A percentile compares a stretch with the other conserved stretches of the same genome.
phyloP scores from a whole-genome alignment of 768 basidiomycete species.

The Pleurotus ostreatus region DNA sequence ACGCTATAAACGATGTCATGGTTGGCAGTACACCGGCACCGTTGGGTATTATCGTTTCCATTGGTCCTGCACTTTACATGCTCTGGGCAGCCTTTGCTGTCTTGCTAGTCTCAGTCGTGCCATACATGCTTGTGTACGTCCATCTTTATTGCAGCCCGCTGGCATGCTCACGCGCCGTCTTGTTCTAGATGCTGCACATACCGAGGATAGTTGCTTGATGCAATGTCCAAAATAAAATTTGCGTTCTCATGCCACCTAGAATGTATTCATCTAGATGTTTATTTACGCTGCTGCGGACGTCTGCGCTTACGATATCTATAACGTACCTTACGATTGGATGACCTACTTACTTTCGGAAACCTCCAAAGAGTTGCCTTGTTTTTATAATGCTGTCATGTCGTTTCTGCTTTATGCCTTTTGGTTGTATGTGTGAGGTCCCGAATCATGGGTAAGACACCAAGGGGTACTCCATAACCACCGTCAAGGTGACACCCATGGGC shows the following conservation, averaged over 20 bases:
- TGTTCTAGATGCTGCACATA: constrained; percentile 69
- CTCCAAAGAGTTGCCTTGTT: too few species aligned
- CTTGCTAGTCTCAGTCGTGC: constrained; percentile 60
- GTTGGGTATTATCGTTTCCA: constrained; percentile 61
- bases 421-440: too few species aligned
- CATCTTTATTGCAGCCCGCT: background rate
- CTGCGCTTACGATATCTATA: constrained; percentile 3
- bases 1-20: constrained; percentile 51
- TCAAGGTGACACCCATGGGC: too few species aligned
- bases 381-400: too few species aligned
- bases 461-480: too few species aligned
- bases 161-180: background rate
- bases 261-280: constrained; percentile 7
- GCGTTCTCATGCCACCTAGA: background rate
- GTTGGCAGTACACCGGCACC: constrained; percentile 35
- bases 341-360: too few species aligned
- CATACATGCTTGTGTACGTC: constrained; percentile 74
- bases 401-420: too few species aligned
- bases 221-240: background rate
- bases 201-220: constrained; percentile 47
- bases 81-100: constrained; percentile 74
- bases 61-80: constrained; percentile 60
- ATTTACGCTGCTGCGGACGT: background rate
- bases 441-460: too few species aligned
- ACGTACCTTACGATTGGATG: background rate